These are phyloP conservation scores for Pneumocystis murina DNA, from an alignment of 1,139 yeast genomes.

Conservation along the genomic window DNA sequence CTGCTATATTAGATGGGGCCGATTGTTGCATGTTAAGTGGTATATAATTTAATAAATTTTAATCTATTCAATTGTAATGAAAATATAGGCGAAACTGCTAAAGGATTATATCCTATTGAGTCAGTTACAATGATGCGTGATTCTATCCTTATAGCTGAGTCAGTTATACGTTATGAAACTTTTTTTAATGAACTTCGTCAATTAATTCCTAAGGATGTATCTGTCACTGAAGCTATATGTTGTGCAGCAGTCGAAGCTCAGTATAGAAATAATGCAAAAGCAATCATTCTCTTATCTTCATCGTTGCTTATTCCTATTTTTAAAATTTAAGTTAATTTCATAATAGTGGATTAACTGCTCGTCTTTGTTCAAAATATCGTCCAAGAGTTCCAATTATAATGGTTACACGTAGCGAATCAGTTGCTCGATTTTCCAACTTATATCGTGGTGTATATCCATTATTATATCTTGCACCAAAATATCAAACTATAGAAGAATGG, in stretches of 20 bases:
- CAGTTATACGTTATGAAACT: constrained; percentile 82
- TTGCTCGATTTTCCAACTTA: constrained; percentile 90
- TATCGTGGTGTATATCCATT: constrained; percentile 98
- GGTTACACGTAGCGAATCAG: constrained; percentile 88
- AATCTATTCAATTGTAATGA: constrained; percentile 35
- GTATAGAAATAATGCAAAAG: constrained; percentile 91
- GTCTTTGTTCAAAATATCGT: constrained; percentile 93
- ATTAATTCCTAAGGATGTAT: constrained; percentile 75
- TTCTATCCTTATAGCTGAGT: constrained; percentile 91
- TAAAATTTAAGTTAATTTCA: background rate
- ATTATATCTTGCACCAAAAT: constrained; percentile 52
- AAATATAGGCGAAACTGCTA: constrained; percentile 95
- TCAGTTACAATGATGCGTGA: constrained; percentile 99
- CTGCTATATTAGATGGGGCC: constrained; percentile 97
- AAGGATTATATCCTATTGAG: constrained; percentile 95
- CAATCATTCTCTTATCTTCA: constrained; percentile 89
- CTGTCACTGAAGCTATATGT: constrained; percentile 93
- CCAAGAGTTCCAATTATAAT: constrained; percentile 94
- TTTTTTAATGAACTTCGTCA: constrained; percentile 80
- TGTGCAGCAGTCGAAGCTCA: constrained; percentile 94
- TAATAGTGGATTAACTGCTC: constrained; percentile 63
- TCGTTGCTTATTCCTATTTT: constrained; percentile 23
- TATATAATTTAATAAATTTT: background rate
- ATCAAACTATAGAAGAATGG: constrained; percentile 55
- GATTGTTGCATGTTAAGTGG: constrained; percentile 55